These are phyloP conservation scores for Teunomyces cretensis DNA, from an alignment of 805 yeast genomes.

Conservation along the genomic window DNA sequence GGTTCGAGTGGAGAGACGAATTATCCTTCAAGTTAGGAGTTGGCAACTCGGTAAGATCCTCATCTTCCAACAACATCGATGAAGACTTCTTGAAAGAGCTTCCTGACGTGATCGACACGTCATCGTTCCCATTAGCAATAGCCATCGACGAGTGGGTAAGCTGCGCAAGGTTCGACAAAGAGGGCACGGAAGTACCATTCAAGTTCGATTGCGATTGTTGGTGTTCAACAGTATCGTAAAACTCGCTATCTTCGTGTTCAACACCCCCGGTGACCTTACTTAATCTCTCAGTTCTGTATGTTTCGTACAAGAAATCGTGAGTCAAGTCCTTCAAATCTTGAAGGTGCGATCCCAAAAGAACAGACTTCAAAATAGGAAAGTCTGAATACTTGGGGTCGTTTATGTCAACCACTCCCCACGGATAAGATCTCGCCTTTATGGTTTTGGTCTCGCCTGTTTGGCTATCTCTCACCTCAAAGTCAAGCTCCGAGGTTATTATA, in stretches of 20 bases:
- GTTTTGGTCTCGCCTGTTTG: constrained; percentile 43
- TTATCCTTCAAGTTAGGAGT: constrained; percentile 28
- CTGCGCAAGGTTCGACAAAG: constrained; percentile 64
- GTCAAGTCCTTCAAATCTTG: constrained; percentile 81
- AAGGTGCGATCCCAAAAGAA: constrained; percentile 77
- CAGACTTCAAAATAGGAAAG: constrained; percentile 61
- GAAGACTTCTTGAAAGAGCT: constrained; percentile 24
- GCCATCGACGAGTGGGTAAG: constrained; percentile 23
- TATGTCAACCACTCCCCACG: constrained; percentile 71
- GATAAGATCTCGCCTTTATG: constrained; percentile 64
- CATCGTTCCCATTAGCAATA: constrained; percentile 11
- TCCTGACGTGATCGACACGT: constrained; percentile 20
- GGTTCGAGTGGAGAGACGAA: constrained; percentile 29
- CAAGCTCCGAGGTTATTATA: constrained; percentile 62
- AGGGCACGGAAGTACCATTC: constrained; percentile 37
- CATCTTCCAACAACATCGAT: constrained; percentile 39
- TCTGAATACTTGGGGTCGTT: constrained; percentile 53
- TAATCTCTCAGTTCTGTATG: constrained; percentile 75
- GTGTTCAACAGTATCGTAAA: constrained; percentile 27
- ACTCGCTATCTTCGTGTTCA: constrained; percentile 14
- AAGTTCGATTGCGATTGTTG: constrained; percentile 3
- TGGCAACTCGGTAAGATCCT: constrained; percentile 15
- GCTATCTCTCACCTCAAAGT: constrained; percentile 41
- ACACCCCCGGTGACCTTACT: constrained; percentile 54
- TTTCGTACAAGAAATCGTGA: constrained; percentile 72